Conservation (phyloP, 495 filamentous ascomycete species). For the Halenospora varia region DNA sequence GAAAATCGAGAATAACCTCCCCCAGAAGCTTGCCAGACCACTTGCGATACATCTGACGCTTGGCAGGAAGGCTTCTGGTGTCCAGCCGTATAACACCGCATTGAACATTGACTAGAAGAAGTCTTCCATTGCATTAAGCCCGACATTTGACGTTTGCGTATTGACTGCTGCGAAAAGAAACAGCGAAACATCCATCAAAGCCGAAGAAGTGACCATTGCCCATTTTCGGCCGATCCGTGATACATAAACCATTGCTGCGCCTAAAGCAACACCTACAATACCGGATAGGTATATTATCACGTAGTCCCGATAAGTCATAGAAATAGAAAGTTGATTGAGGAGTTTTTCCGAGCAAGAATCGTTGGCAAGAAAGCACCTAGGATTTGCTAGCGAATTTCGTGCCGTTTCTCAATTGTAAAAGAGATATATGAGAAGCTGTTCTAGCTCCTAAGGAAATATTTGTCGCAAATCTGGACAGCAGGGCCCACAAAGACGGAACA, state of each 20-base stretch:
- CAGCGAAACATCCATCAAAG: slow-evolving; percentile 40
- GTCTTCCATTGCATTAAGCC: slow-evolving; percentile 43
- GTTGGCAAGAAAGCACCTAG: slow-evolving; percentile 37
- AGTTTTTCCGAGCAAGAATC: slow-evolving; percentile 38
- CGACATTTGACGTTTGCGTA: slow-evolving; percentile 37
- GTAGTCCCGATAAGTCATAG: slow-evolving; percentile 38
- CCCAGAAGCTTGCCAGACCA: slow-evolving; percentile 48
- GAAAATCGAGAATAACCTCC: slow-evolving; percentile 39
- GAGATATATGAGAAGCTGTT: too few species aligned
- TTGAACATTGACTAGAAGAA: slow-evolving; percentile 50
- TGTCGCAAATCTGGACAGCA: too few species aligned
- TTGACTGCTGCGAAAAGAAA: slow-evolving; percentile 42
- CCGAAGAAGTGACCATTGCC: slow-evolving; percentile 42
- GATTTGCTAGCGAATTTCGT: not conserved
- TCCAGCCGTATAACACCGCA: slow-evolving; percentile 46
- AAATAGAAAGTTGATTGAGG: slow-evolving; percentile 19
- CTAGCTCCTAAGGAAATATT: too few species aligned
- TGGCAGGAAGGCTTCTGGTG: slow-evolving; percentile 44
- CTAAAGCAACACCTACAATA: slow-evolving; percentile 38
- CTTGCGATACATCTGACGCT: slow-evolving; percentile 49
- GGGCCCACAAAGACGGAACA: too few species aligned
- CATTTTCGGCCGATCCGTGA: slow-evolving; percentile 38
- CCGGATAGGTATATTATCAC: slow-evolving; percentile 43
- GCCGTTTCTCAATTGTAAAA: too few species aligned
- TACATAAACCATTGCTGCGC: slow-evolving; percentile 34